phyloP scores from a whole-genome alignment of 2,329 filamentous ascomycete genomes.

The Colletotrichum orchidophilum region DNA sequence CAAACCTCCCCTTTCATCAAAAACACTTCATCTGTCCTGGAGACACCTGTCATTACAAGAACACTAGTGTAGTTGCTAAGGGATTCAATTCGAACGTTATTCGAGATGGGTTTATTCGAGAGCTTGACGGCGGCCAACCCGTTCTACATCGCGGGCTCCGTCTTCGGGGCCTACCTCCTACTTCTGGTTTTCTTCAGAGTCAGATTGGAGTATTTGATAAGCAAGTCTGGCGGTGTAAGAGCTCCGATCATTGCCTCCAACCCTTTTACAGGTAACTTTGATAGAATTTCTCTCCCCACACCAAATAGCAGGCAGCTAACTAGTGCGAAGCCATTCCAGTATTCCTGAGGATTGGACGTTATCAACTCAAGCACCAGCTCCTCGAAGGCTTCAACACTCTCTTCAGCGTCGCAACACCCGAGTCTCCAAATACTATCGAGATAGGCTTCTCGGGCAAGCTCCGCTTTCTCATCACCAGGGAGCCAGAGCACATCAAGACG shows the following conservation, averaged over 20 bases:
- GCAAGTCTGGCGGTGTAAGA: constrained; percentile 27
- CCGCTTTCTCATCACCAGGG: constrained; percentile 57
- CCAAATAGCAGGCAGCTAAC: neutral
- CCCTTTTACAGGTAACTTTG: constrained; percentile 29
- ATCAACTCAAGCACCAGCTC: constrained; percentile 39
- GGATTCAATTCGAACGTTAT: neutral
- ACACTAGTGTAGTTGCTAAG: neutral
- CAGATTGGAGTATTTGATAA: constrained; percentile 16
- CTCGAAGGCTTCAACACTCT: constrained; percentile 44
- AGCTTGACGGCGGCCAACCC: constrained; percentile 15
- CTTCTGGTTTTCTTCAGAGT: constrained; percentile 22
- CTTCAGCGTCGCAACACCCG: constrained; percentile 41
- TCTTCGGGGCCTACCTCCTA: constrained; percentile 10
- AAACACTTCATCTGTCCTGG: neutral
- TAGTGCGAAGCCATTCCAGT: constrained; percentile 24
- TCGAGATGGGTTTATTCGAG: constrained; percentile 24
- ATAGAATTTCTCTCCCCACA: neutral
- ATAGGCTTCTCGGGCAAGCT: constrained; percentile 43
- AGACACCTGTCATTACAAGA: neutral
- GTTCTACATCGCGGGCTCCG: constrained; percentile 16
- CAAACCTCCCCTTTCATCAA: neutral
- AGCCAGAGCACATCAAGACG: constrained; percentile 59
- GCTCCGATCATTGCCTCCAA: constrained; percentile 33
- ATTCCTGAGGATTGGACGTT: constrained; percentile 24
- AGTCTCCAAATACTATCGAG: constrained; percentile 49